These are phyloP conservation scores for Moricandia arvensis DNA, from an alignment of 345 rosid species.

Conservation along the genomic window DNA sequence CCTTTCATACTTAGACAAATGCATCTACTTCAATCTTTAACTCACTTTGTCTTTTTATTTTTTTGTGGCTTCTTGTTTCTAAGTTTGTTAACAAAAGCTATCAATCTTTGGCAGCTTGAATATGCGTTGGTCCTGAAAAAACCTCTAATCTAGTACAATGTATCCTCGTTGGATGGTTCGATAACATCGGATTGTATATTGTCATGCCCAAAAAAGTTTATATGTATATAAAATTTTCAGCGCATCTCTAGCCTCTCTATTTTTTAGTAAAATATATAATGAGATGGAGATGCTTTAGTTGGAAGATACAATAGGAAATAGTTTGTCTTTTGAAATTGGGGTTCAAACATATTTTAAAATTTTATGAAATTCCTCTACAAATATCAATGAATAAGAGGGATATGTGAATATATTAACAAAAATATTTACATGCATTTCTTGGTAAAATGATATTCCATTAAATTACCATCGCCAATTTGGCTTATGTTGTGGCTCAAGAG, in stretches of 20 bases:
- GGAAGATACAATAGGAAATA: background rate
- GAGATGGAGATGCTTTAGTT: no score
- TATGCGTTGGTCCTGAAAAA: slow-evolving; percentile 1
- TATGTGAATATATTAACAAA: background rate
- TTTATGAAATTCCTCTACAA: background rate
- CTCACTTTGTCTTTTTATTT: background rate
- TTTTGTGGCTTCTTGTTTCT: slow-evolving; percentile 16
- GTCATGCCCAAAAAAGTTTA: background rate
- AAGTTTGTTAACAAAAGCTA: slow-evolving; percentile 18
- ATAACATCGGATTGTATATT: background rate
- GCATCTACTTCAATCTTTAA: slow-evolving; percentile 26
- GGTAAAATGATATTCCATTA: slow-evolving; percentile 19
- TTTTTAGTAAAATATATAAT: no score
- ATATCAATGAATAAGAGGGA: background rate
- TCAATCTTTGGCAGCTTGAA: slow-evolving; percentile 17
- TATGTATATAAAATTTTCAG: background rate
- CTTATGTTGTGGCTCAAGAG: slow-evolving; percentile 18
- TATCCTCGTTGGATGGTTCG: background rate
- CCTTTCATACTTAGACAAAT: slow-evolving; percentile 32
- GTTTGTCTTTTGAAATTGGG: background rate
- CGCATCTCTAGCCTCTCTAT: no score
- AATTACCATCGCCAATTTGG: slow-evolving; percentile 31
- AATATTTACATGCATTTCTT: background rate
- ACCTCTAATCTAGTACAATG: background rate
- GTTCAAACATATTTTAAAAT: background rate